These are phyloP conservation scores for Kluyveromyces sp. DNA, from an alignment of 1,139 yeast genomes.

Conservation along the genomic window DNA sequence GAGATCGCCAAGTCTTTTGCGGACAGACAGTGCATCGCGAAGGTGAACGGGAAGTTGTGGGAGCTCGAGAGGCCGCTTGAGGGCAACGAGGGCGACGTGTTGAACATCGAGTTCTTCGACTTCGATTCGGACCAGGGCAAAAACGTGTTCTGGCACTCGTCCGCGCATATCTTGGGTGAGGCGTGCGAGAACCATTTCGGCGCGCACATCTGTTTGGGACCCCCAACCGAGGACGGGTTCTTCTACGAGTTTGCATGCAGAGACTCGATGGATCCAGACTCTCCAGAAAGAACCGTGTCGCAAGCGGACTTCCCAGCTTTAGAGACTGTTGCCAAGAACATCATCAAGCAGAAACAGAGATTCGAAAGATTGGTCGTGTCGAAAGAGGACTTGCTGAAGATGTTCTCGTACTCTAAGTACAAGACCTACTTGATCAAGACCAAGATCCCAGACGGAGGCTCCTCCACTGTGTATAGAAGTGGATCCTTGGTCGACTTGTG, in stretches of 20 bases:
- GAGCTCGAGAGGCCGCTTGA: slow-evolving; percentile 94
- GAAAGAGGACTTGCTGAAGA: slow-evolving; percentile 82
- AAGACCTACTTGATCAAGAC: slow-evolving; percentile 81
- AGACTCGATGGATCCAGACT: slow-evolving; percentile 36
- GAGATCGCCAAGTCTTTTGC: slow-evolving; percentile 80
- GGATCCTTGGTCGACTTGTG: slow-evolving; percentile 97
- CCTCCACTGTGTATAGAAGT: slow-evolving; percentile 95
- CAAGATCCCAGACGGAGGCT: slow-evolving; percentile 92
- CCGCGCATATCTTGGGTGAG: slow-evolving; percentile 98
- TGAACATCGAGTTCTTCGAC: slow-evolving; percentile 63
- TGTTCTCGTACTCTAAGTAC: slow-evolving; percentile 95
- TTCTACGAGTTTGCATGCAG: slow-evolving; percentile 94
- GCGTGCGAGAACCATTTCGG: slow-evolving; percentile 96
- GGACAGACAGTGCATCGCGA: slow-evolving; percentile 86
- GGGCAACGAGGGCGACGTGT: slow-evolving; percentile 35
- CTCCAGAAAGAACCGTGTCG: slow-evolving; percentile 68
- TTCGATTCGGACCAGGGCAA: slow-evolving; percentile 87
- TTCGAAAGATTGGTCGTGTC: slow-evolving; percentile 90
- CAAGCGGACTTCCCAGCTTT: slow-evolving; percentile 78
- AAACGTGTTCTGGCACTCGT: slow-evolving; percentile 97
- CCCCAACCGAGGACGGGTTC: slow-evolving; percentile 97
- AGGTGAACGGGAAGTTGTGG: slow-evolving; percentile 88
- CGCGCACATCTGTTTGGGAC: slow-evolving; percentile 88
- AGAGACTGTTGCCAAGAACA: slow-evolving; percentile 84
- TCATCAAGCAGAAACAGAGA: slow-evolving; percentile 92